Evolutionary conservation across 2,329 filamentous ascomycete species (phyloP), one percentile per base, ranked within the genome.

Genomic region (Thyridium curvatum): DNA sequence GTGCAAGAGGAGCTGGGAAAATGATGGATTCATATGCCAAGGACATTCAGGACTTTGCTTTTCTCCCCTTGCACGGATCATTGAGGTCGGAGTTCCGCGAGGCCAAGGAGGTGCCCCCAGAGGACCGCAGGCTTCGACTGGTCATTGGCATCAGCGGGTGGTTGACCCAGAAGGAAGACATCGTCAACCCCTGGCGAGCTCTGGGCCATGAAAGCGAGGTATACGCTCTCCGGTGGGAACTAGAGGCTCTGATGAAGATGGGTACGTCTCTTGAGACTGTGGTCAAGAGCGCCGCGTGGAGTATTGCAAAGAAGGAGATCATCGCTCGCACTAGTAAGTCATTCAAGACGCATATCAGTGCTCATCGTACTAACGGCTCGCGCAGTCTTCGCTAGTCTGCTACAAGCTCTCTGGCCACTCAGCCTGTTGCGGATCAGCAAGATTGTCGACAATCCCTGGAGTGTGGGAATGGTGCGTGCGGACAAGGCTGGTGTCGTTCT

Each of bases 1-100:
- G 86, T 32, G 81, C 83, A 2, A 78, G 82, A 29, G 90, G 94
- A 72, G 86, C 85, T 0, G 79, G 82, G 38, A 83, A 89, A 57
- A 87, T 90, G 71, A 85, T 96, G 72, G 87, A 95, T 47, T 72
- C 82, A n/a, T 94, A 94, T 56, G 77, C 84, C 10, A 81, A 80
- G 49, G 88, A 95, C 47, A 82, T 97, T 13, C 80, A 87, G 51
- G 90, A 97, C 54, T 94, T 96, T 59, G 87, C 79, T 1, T 86
- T 97, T 51, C 62, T 95, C 10, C 86, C 88, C 1, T 68, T 94
- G 13, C 77, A 79, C 38, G 73, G 74, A 12, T 55, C 64, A 12
- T 57, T 54, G 33, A 52, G 59, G 30, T 43, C 60, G 3, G 64
- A 71, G 30, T 59, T 68, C 33, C 56, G 65, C 21, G 72, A 80